Evolutionary conservation across 2,329 filamentous ascomycete genomes (phyloP).

Genomic region (Fusarium torreyae): DNA sequence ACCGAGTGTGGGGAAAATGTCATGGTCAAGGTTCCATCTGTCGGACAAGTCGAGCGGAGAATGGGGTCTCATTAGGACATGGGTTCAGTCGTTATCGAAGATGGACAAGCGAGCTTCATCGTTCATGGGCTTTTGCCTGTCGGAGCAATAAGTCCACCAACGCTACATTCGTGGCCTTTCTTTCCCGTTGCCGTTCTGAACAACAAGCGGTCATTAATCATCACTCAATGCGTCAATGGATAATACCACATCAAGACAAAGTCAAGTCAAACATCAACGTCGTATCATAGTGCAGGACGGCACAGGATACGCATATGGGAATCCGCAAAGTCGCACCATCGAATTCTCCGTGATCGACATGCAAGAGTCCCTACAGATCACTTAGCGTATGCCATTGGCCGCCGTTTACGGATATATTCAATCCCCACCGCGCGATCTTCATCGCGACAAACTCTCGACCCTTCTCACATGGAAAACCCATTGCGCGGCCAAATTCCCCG

Average conservation of each 20-base stretch:
- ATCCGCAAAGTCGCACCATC: constrained; percentile 27
- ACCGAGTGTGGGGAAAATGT: constrained; percentile 37
- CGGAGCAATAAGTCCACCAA: constrained; percentile 2
- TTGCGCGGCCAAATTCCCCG: background rate
- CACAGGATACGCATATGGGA: constrained; percentile 2
- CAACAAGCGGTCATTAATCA: background rate
- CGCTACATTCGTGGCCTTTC: background rate
- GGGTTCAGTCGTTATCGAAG: constrained; percentile 15
- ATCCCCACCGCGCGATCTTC: constrained; percentile 13
- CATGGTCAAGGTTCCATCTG: constrained; percentile 28
- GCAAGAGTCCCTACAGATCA: constrained; percentile 20
- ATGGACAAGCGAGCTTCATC: constrained; percentile 20
- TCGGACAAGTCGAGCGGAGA: constrained; percentile 30
- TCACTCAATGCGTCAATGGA: background rate
- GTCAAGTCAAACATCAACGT: constrained; percentile 3
- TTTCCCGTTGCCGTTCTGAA: background rate
- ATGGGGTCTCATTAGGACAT: constrained; percentile 24
- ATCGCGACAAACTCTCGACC: constrained; percentile 18
- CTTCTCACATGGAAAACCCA: constrained; percentile 31
- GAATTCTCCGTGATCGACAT: constrained; percentile 43
- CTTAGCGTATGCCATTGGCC: constrained; percentile 12
- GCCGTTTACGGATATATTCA: constrained; percentile 12
- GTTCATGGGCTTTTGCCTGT: constrained; percentile 15
- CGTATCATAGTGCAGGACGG: constrained; percentile 10
- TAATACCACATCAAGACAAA: background rate